phyloP scores from a whole-genome alignment of 345 rosid genomes.

The Corchorus capsularis region DNA sequence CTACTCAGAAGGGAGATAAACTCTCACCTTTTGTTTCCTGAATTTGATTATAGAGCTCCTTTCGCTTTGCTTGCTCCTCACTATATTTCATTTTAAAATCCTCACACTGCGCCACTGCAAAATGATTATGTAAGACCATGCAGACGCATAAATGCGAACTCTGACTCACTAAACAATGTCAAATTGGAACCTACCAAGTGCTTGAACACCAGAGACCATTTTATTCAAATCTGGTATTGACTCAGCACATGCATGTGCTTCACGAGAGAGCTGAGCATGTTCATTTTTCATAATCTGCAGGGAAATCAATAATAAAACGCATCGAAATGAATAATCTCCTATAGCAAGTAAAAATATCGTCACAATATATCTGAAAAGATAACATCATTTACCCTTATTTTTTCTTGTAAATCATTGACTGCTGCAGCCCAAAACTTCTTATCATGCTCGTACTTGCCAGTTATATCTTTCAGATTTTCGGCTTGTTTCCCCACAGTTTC shows the following conservation, averaged over 20 bases:
- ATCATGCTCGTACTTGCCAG: conserved; percentile 55
- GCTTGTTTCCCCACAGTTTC: conserved; percentile 72
- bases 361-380: conserved; percentile 10
- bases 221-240: conserved; percentile 77
- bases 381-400: conserved; percentile 54
- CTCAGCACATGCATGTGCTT: conserved; percentile 82
- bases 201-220: conserved; percentile 89
- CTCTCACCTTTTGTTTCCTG: conserved; percentile 78
- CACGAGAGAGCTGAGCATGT: conserved; percentile 69
- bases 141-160: conserved; percentile 11
- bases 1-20: conserved; percentile 11
- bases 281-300: conserved; percentile 79
- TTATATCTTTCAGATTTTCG: conserved; percentile 55
- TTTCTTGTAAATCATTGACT: conserved; percentile 51
- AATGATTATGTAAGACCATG: conserved; percentile 26
- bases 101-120: conserved; percentile 86
- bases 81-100: conserved; percentile 78
- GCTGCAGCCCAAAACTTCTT: conserved; percentile 62
- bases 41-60: conserved; percentile 85
- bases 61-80: conserved; percentile 87
- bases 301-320: conserved; percentile 13
- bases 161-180: background rate
- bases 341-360: conserved; percentile 7
- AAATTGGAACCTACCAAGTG: conserved; percentile 61
- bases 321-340: background rate